Conservation (phyloP, 108 stramenopile genomes). For the Mayamaea pseudoterrestris region DNA sequence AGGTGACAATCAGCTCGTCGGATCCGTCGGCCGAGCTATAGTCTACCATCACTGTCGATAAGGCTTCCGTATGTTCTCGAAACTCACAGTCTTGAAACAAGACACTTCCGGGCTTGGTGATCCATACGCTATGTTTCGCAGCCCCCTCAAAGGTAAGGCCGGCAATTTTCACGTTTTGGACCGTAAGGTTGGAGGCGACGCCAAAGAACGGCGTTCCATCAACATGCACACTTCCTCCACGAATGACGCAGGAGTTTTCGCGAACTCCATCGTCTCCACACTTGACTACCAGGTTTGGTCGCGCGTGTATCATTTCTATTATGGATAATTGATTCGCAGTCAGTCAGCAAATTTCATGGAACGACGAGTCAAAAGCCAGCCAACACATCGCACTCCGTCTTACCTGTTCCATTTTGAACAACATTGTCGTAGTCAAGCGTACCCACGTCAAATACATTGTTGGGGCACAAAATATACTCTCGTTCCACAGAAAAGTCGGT, state of each 20-base stretch:
- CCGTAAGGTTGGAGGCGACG: conserved; percentile 8
- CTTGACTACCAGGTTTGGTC: conserved; percentile 26
- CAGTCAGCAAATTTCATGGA: too few species aligned
- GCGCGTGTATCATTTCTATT: conserved; percentile 18
- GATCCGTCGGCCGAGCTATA: conserved; percentile 12
- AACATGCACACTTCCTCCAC: conserved; percentile 26
- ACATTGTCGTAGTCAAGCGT: too few species aligned
- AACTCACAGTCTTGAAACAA: conserved; percentile 32
- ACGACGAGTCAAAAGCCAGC: too few species aligned
- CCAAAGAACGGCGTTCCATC: conserved; percentile 27
- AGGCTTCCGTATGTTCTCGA: conserved; percentile 13
- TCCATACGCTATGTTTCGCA: conserved; percentile 19
- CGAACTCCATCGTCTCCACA: conserved; percentile 23
- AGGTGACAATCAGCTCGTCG: conserved; percentile 14
- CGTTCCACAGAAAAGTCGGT: too few species aligned
- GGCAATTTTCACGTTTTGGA: conserved; percentile 20
- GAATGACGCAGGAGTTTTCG: conserved; percentile 19
- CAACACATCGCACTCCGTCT: too few species aligned
- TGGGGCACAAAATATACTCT: too few species aligned
- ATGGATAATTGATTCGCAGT: too few species aligned
- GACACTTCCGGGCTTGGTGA: conserved; percentile 22
- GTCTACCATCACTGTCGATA: conserved; percentile 25
- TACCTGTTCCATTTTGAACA: too few species aligned
- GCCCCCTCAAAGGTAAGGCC: conserved; percentile 24
- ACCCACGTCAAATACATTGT: too few species aligned